Evolutionary conservation across 495 filamentous ascomycete genomes (phyloP).

Genomic region (Trichoderma gamsii): DNA sequence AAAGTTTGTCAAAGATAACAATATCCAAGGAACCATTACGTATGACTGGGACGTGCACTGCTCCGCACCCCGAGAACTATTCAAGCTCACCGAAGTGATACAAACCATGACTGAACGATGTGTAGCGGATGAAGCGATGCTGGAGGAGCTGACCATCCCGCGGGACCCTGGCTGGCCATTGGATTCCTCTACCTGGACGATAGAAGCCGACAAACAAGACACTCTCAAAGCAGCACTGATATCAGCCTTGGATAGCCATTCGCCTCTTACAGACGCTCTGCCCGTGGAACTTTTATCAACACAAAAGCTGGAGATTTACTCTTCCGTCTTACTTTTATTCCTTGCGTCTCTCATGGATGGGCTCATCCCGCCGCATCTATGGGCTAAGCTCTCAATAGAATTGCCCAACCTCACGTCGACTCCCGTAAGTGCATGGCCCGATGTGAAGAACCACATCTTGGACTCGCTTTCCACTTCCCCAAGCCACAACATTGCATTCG

Average conservation of each 20-base stretch:
- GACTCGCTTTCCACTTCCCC: slow-evolving; percentile 67
- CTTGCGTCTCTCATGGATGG: slow-evolving; percentile 68
- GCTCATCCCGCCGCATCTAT: slow-evolving; percentile 60
- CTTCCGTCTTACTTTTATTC: slow-evolving; percentile 63
- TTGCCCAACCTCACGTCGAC: slow-evolving; percentile 24
- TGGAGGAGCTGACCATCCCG: slow-evolving; percentile 54
- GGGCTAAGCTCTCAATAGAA: slow-evolving; percentile 35
- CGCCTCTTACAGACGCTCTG: slow-evolving; percentile 51
- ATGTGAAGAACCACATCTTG: slow-evolving; percentile 60
- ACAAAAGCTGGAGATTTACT: slow-evolving; percentile 62
- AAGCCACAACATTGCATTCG: slow-evolving; percentile 76
- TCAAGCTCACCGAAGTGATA: slow-evolving; percentile 77
- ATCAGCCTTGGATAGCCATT: slow-evolving; percentile 65
- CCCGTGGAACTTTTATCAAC: slow-evolving; percentile 51
- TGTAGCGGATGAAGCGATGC: slow-evolving; percentile 80
- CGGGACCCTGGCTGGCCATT: slow-evolving; percentile 70
- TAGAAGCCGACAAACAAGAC: slow-evolving; percentile 24
- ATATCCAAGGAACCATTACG: slow-evolving; percentile 34
- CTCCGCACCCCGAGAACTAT: slow-evolving; percentile 70
- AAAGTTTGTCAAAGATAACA: slow-evolving; percentile 34
- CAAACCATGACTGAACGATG: slow-evolving; percentile 67
- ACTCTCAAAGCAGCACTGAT: slow-evolving; percentile 40
- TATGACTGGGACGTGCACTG: slow-evolving; percentile 40
- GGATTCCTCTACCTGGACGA: slow-evolving; percentile 35
- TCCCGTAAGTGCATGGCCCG: slow-evolving; percentile 44